Evolutionary conservation across 1,284 basidiomycete species (phyloP).

Genomic region (Sanguinoderma infundibulare): DNA sequence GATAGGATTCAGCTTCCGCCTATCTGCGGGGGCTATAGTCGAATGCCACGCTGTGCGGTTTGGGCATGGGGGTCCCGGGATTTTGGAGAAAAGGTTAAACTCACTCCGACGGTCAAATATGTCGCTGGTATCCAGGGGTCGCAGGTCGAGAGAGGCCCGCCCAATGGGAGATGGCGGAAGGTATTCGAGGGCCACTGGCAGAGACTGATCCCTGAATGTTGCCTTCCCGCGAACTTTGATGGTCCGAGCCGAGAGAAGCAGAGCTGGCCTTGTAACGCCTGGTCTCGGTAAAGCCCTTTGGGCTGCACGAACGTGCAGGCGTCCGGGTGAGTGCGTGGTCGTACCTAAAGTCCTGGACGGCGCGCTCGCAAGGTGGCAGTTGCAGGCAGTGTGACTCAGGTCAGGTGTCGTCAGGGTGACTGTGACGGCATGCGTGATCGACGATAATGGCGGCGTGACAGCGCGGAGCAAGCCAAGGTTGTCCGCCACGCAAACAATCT

Average conservation of each 20-base stretch:
- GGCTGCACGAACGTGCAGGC: not conserved
- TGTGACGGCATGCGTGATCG: constrained; percentile 17
- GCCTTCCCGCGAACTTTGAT: constrained; percentile 19
- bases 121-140: constrained; percentile 1
- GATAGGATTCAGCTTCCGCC: not conserved
- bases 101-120: constrained; percentile 22
- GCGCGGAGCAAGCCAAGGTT: constrained; percentile 13
- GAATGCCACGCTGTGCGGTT: not conserved
- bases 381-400: not conserved
- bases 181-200: not conserved
- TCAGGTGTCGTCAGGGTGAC: constrained; percentile 9
- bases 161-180: constrained; percentile 13
- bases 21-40: constrained; percentile 6
- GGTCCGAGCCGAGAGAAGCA: constrained; percentile 14
- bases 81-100: constrained; percentile 25
- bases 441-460: constrained; percentile 14
- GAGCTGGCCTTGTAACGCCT: not conserved
- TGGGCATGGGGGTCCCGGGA: constrained; percentile 11
- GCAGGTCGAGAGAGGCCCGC: not conserved
- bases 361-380: too few relatives aligned
- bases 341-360: not conserved
- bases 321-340: not conserved
- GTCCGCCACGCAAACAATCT: constrained; percentile 5
- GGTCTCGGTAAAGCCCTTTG: not conserved
- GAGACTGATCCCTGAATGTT: not conserved